Percentiles rank a stretch among this genome's conserved stretches.
These are phyloP conservation scores for Halenospora varia DNA, from an alignment of 495 filamentous ascomycete genomes.

Conservation along the genomic window DNA sequence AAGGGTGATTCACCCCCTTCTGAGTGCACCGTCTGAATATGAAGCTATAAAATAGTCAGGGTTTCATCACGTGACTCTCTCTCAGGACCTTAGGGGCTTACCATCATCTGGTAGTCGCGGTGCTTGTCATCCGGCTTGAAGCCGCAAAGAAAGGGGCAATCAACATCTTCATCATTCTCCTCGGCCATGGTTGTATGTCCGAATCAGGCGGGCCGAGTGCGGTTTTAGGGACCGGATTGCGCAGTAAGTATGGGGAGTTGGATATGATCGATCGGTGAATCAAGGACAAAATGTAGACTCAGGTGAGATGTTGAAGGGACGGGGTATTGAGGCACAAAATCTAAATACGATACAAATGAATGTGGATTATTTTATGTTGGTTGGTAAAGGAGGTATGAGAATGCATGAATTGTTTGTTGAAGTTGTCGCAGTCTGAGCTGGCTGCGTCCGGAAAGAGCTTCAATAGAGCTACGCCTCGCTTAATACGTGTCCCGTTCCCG, in stretches of 20 bases:
- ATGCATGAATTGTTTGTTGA: not conserved
- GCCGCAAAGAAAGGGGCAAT: slow-evolving; percentile 27
- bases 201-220: no score
- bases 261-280: not conserved
- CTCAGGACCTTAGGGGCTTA: slow-evolving; percentile 1
- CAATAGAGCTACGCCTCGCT: not conserved
- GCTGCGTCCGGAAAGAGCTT: not conserved
- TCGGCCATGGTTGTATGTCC: not conserved
- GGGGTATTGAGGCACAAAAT: not conserved
- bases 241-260: no score
- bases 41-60: slow-evolving; percentile 13
- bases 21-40: slow-evolving; percentile 19
- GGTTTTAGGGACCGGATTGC: no score
- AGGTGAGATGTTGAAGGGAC: no score
- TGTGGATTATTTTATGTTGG: no score
- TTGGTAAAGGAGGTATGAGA: not conserved
- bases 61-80: not conserved
- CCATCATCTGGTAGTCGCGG: slow-evolving; percentile 26
- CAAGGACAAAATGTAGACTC: not conserved
- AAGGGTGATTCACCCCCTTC: slow-evolving; percentile 26
- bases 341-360: not conserved
- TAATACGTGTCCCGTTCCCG: not conserved
- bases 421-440: not conserved
- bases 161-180: slow-evolving; percentile 7
- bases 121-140: slow-evolving; percentile 9